Conservation (phyloP, 2,329 filamentous ascomycete genomes). For the Geosmithia morbida region DNA sequence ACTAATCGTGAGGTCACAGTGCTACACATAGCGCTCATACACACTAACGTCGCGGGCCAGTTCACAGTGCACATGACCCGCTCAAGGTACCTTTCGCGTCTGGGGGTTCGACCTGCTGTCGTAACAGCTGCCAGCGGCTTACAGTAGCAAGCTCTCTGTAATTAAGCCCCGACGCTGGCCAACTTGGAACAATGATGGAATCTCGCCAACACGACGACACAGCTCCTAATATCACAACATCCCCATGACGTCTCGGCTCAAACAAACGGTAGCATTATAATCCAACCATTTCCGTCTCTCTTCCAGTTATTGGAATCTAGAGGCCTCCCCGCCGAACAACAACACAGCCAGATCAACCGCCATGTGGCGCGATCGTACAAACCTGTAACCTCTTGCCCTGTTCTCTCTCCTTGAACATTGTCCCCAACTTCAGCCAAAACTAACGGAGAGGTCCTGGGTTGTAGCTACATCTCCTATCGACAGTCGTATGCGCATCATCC, state of each 20-base stretch:
- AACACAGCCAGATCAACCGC: slow-evolving; percentile 23
- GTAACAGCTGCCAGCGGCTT: not conserved
- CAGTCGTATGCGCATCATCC: slow-evolving; percentile 97
- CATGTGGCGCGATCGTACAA: slow-evolving; percentile 99
- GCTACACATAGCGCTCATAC: not conserved
- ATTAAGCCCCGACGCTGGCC: not conserved
- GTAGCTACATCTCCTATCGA: slow-evolving; percentile 94
- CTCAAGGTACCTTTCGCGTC: not conserved
- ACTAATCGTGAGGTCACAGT: not conserved
- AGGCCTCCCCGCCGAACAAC: slow-evolving; percentile 18
- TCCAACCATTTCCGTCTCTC: not conserved
- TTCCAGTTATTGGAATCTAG: not conserved
- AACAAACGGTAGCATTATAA: no score
- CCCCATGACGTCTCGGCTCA: not conserved
- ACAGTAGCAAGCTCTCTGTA: not conserved
- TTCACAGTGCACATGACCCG: not conserved
- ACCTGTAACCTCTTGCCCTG: slow-evolving; percentile 49
- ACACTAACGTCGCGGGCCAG: not conserved
- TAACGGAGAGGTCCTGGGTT: slow-evolving; percentile 7
- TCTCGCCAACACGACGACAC: not conserved
- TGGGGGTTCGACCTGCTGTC: not conserved
- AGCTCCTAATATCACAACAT: not conserved
- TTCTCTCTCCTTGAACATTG: slow-evolving; percentile 8
- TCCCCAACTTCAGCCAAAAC: slow-evolving; percentile 4
- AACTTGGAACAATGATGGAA: not conserved